These are phyloP conservation scores for Sporothrix mexicana DNA, from an alignment of 2,329 filamentous ascomycete genomes.

Conservation along the genomic window DNA sequence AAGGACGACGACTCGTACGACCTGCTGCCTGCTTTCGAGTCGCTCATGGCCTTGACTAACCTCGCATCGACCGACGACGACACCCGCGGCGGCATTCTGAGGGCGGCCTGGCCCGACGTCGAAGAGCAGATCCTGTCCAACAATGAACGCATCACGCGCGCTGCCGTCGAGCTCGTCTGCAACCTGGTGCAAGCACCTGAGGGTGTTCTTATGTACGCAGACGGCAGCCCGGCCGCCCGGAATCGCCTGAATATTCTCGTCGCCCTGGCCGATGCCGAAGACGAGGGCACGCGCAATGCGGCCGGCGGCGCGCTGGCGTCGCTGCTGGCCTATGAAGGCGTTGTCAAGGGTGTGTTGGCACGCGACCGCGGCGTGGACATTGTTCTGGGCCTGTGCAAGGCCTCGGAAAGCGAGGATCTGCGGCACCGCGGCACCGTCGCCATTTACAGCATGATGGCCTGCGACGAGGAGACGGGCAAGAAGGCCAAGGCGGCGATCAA, in stretches of 20 bases:
- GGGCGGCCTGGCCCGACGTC: slow-evolving; percentile 73
- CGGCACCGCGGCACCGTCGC: slow-evolving; percentile 76
- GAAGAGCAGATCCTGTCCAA: slow-evolving; percentile 83
- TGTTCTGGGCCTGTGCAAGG: slow-evolving; percentile 79
- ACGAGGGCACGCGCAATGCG: slow-evolving; percentile 77
- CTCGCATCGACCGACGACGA: slow-evolving; percentile 80
- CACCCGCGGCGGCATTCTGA: slow-evolving; percentile 71
- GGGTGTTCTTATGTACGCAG: slow-evolving; percentile 72
- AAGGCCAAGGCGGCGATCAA: slow-evolving; percentile 65
- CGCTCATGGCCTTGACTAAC: slow-evolving; percentile 90
- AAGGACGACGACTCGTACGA: slow-evolving; percentile 60
- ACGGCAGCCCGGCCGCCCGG: slow-evolving; percentile 65
- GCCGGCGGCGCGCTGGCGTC: slow-evolving; percentile 89
- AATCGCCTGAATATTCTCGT: slow-evolving; percentile 82
- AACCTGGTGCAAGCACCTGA: slow-evolving; percentile 78
- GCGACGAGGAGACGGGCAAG: slow-evolving; percentile 68
- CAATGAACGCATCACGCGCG: slow-evolving; percentile 78
- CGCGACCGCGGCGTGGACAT: slow-evolving; percentile 74
- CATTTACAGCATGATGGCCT: slow-evolving; percentile 72
- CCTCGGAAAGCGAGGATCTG: slow-evolving; percentile 75
- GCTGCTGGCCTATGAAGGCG: slow-evolving; percentile 77
- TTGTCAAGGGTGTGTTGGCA: slow-evolving; percentile 72
- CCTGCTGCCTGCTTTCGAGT: slow-evolving; percentile 87
- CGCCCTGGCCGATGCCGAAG: slow-evolving; percentile 85
- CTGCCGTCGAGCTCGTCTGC: slow-evolving; percentile 86